A percentile compares a stretch with the other conserved stretches of the same genome.
Evolutionary conservation across 2,329 filamentous ascomycete genomes (phyloP).

Genomic region (Fusarium odoratissimum): DNA sequence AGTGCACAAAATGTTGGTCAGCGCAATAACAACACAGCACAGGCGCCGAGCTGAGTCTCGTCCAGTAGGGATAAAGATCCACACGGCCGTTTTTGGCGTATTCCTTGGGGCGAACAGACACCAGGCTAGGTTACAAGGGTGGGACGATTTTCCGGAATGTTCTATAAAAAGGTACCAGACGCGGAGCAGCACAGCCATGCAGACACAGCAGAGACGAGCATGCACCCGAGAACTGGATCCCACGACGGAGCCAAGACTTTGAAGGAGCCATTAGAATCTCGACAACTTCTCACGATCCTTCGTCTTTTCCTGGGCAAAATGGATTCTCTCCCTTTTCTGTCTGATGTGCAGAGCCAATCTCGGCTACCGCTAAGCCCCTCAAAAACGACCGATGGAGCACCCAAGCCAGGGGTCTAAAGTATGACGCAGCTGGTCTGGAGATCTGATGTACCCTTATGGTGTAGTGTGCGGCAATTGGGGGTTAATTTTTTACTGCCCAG

Average conservation of each 20-base stretch:
- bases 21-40: constrained; percentile 1
- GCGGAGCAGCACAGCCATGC: constrained; percentile 21
- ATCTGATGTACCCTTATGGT: constrained; percentile 16
- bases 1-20: constrained; percentile 3
- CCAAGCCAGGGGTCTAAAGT: constrained; percentile 24
- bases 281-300: constrained; percentile 13
- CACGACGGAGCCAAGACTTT: neutral
- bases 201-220: constrained; percentile 7
- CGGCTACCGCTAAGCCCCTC: constrained; percentile 35
- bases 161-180: constrained; percentile 38
- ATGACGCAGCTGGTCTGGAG: constrained; percentile 32
- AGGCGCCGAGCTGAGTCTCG: constrained; percentile 4
- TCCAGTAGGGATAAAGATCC: constrained; percentile 9
- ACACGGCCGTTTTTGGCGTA: constrained; percentile 17
- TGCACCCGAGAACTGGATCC: constrained; percentile 14
- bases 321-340: constrained; percentile 6
- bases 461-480: constrained; percentile 18
- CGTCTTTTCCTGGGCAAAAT: neutral
- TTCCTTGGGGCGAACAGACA: constrained; percentile 6
- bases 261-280: constrained; percentile 14
- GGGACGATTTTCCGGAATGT: constrained; percentile 39
- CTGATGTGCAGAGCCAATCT: constrained; percentile 34
- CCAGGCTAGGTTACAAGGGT: constrained; percentile 25
- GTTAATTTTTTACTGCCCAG: neutral
- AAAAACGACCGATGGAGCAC: constrained; percentile 28